Percentiles rank a stretch among this genome's conserved stretches.
phyloP scores from a whole-genome alignment of 2,329 filamentous ascomycete genomes.

The Didymella keratinophila region DNA sequence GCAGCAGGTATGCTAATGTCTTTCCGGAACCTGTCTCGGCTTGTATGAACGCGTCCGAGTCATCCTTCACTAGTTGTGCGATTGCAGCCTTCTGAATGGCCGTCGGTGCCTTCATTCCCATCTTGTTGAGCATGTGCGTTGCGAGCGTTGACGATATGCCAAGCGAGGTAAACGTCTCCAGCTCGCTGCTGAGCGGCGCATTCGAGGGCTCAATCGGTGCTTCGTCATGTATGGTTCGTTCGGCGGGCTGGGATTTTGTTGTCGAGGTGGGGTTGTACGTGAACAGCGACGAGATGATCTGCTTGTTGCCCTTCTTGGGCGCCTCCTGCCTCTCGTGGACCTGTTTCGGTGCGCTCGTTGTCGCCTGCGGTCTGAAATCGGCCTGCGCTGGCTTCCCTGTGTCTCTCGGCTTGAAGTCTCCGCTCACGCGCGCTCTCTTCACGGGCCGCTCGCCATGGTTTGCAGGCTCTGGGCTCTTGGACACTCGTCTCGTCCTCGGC shows the following conservation, averaged over 20 bases:
- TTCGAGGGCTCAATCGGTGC: conserved; percentile 78
- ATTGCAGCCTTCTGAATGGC: conserved; percentile 94
- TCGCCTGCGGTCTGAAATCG: conserved; percentile 44
- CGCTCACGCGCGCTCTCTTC: conserved; percentile 49
- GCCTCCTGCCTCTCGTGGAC: conserved; percentile 47
- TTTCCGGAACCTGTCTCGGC: conserved; percentile 98
- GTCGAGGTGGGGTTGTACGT: conserved; percentile 83
- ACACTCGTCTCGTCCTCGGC: conserved; percentile 29
- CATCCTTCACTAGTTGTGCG: conserved; percentile 77
- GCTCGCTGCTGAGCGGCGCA: conserved; percentile 83
- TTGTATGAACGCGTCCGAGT: conserved; percentile 93
- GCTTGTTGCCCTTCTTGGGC: conserved; percentile 56
- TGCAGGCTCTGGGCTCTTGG: conserved; percentile 29
- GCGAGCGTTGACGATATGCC: conserved; percentile 84
- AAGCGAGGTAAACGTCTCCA: conserved; percentile 84
- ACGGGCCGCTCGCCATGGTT: conserved; percentile 34
- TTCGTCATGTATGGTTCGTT: conserved; percentile 38
- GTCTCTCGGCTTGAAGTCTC: conserved; percentile 48
- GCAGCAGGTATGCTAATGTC: conserved; percentile 92
- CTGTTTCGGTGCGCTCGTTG: conserved; percentile 35
- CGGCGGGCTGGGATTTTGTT: conserved; percentile 58
- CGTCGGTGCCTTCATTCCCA: conserved; percentile 88
- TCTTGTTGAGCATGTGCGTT: conserved; percentile 81
- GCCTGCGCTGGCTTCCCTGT: conserved; percentile 27
- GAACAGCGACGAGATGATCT: conserved; percentile 90